Base-by-base conservation (phyloP, 2,329 filamentous ascomycete genomes). In the Fusarium nygamai region DNA sequence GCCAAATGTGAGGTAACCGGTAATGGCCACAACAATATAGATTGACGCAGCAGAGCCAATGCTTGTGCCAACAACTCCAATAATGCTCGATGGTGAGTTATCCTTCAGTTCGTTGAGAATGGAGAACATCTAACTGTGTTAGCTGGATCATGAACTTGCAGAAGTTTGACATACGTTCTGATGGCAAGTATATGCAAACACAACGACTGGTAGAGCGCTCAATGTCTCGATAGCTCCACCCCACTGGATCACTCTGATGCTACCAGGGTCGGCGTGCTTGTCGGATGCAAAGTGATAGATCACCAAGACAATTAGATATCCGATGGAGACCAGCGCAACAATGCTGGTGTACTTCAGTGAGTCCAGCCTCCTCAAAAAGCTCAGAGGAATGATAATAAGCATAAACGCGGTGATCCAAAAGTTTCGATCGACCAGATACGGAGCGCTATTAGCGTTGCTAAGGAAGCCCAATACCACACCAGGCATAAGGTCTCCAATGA, bases 341-440 rank as follows among this genome's bases (percentile, higher is more conserved):
- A 99, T 87, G 78, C 95, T 98, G 6, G 96, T 99, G 81, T 99
- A 99, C 84, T 98, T 98, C 79, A 99, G 88, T 43, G 96, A 98
- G 83, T 99, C 96, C 46, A 99, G 87, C 41, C 95, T 91, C 72
- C 95, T 92, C 43, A 99, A 86, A 79, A 98, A 99, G 62, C 95
- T 97, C 65, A 99, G 86, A 9, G 96, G 96, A 74, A 99, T 98
- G 75, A 99, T 94, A 71, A 97, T 89, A 72, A 98, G 89, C 95
- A 99, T 98, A 81, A 99, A 99, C 3, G 92, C 95, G 4, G 96
- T 98, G 71, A 99, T 93, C 96, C 96, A 99, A 82, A 99, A 99
- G 81, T 96, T 93, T 58, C 96, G 90, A 80, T 98, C 95, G 48
- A 96, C 88, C 72, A 98, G 84, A 79, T 96, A 98, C 4, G 91